A percentile compares a stretch with the other conserved stretches of the same genome.
These are phyloP conservation scores for Phaeoacremonium minimum DNA, from an alignment of 2,329 filamentous ascomycete species.

Conservation along the genomic window DNA sequence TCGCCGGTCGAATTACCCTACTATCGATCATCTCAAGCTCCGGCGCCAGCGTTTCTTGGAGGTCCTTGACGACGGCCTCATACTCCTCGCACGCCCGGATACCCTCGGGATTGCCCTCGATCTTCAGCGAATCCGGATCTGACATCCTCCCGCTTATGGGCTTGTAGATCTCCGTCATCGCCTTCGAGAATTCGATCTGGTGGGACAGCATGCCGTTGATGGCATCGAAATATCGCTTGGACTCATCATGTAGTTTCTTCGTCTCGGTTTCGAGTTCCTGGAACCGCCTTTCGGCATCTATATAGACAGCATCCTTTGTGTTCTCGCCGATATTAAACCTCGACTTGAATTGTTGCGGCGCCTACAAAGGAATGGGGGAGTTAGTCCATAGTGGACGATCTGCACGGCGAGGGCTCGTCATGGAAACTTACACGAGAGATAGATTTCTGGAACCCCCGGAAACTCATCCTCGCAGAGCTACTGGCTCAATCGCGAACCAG, in stretches of 20 bases:
- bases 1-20: conserved; percentile 84
- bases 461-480: conserved; percentile 67
- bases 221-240: conserved; percentile 93
- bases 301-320: conserved; percentile 91
- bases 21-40: conserved; percentile 98
- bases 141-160: conserved; percentile 95
- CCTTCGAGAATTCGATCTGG: conserved; percentile 97
- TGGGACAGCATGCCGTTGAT: conserved; percentile 97
- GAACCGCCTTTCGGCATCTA: conserved; percentile 90
- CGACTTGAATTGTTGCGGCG: conserved; percentile 86
- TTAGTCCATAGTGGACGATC: background rate
- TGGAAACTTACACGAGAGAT: conserved; percentile 67
- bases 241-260: conserved; percentile 95
- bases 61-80: conserved; percentile 81
- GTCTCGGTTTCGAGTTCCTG: conserved; percentile 92
- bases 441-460: conserved; percentile 93
- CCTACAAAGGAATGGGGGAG: conserved; percentile 37
- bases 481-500: background rate
- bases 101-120: conserved; percentile 86
- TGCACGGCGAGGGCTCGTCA: conserved; percentile 1
- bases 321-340: conserved; percentile 95
- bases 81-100: conserved; percentile 97
- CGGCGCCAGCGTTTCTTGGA: conserved; percentile 82
- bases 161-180: conserved; percentile 95
- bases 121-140: conserved; percentile 77